Percentiles rank a stretch among this genome's conserved stretches.
Conservation (phyloP, 1,284 basidiomycete genomes). For the Sutorius eximius region DNA sequence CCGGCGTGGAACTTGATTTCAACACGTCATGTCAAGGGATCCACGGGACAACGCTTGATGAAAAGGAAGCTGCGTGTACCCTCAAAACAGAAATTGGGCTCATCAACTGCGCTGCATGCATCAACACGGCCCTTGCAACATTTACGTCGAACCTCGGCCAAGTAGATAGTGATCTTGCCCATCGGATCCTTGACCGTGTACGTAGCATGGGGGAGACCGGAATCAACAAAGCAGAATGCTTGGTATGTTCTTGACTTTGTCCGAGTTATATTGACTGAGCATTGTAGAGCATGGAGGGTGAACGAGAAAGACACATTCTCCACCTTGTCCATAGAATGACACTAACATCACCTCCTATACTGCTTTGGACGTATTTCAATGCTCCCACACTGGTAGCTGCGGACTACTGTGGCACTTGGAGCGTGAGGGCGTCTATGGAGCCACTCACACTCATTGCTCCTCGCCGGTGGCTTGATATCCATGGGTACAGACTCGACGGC, state of each 20-base stretch:
- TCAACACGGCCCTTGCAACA: slow-evolving; percentile 44
- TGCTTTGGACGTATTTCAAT: slow-evolving; percentile 71
- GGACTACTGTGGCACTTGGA: slow-evolving; percentile 55
- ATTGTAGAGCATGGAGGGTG: slow-evolving; percentile 16
- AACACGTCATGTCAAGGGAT: slow-evolving; percentile 12
- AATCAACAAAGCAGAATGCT: slow-evolving; percentile 45
- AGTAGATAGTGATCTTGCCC: slow-evolving; percentile 38
- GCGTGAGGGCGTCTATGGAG: slow-evolving; percentile 50
- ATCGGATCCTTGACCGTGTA: slow-evolving; percentile 43
- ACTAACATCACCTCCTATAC: slow-evolving; percentile 49
- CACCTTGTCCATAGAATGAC: slow-evolving; percentile 44
- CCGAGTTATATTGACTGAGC: slow-evolving; percentile 7
- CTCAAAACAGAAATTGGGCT: slow-evolving; percentile 41
- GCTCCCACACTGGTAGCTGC: slow-evolving; percentile 48
- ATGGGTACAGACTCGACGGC: slow-evolving; percentile 56
- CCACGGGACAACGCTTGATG: slow-evolving; percentile 50
- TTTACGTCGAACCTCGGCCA: slow-evolving; percentile 38
- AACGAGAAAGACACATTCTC: slow-evolving; percentile 22
- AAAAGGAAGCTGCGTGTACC: slow-evolving; percentile 52
- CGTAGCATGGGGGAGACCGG: slow-evolving; percentile 46
- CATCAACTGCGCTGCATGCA: slow-evolving; percentile 60
- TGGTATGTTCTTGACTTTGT: slow-evolving; percentile 41
- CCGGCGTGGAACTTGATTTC: slow-evolving; percentile 11
- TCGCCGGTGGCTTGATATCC: slow-evolving; percentile 76
- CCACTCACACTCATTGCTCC: slow-evolving; percentile 54